Base-by-base conservation (phyloP, 2,329 filamentous ascomycete species). In the Chrysosporium keratinophilum region DNA sequence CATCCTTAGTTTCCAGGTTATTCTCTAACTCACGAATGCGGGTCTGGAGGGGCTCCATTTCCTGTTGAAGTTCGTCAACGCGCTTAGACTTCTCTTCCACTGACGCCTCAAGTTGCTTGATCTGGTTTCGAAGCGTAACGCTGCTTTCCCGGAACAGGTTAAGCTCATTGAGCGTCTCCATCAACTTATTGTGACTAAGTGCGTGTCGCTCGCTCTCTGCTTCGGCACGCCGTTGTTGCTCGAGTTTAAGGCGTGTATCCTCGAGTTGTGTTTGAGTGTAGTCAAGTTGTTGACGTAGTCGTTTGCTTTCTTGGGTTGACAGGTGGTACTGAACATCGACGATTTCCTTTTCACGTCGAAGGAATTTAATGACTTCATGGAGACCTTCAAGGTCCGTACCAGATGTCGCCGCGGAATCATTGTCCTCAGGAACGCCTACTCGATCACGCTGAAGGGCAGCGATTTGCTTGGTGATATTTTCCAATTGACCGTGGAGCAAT, bases 131-230 rank as follows among this genome's bases (percentile, higher is more conserved):
- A 14, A 98, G 77, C 1, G 91, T 93, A 54, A 87, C 87, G 62
- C 87, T 95, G 73, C 90, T 96, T 71, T 98, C 93, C 10, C 93
- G 86, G 76, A 94, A 95, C 14, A 96, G 77, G 63, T 98, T 98
- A 56, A 98, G 81, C 69, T 98, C 89, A 63, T 95, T 93, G 57
- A 98, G 80, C 59, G 94, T 96, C 60, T 94, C 84, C 82, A 95
- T 89, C 3, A 98, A 78, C 63, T 95, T 89, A 65, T 87, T 88
- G 65, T 96, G 88, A 48, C 83, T 88, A 64, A 87, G 78, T 11
- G 85, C 84, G 54, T 78, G 84, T 59, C 85, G 80, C 46, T 86
- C 81, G 55, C 77, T 83, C 59, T 95, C 87, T 1, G 83, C 79
- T 54, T 89, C 81, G 40, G 84, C 77, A 46, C 84, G 83, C 28